Evolutionary conservation across 306 rosid genomes (phyloP).

Genomic region (Lathyrus aphaca): DNA sequence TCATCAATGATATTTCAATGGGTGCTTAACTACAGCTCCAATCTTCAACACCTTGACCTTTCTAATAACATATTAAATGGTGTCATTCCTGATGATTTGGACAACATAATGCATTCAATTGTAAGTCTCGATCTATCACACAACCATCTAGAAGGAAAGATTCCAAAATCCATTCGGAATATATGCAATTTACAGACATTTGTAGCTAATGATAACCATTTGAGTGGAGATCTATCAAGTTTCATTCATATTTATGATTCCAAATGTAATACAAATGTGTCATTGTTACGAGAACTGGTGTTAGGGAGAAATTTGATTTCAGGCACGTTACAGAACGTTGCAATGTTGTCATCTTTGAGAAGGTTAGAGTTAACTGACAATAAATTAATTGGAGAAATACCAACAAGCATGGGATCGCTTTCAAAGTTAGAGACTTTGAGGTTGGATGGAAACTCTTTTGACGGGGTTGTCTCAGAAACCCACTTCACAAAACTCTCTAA

Average conservation of each 20-base stretch:
- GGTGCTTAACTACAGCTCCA: slow-evolving; percentile 19
- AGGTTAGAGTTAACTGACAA: too few species aligned
- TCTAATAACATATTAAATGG: not conserved
- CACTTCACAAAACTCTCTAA: slow-evolving; percentile 18
- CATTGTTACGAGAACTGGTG: not conserved
- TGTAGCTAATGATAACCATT: accelerated
- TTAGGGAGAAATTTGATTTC: not conserved
- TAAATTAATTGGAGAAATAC: not conserved
- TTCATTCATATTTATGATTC: not conserved
- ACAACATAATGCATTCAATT: slow-evolving; percentile 23
- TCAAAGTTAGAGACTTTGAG: accelerated
- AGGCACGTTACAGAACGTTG: not conserved
- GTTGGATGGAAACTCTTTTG: not conserved
- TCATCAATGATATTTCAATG: not conserved
- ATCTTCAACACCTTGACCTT: not conserved
- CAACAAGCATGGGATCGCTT: not conserved
- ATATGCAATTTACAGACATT: slow-evolving; percentile 11
- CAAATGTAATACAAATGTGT: not conserved
- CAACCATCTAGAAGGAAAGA: not conserved
- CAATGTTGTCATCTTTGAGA: too few species aligned
- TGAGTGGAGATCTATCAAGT: slow-evolving; percentile 9
- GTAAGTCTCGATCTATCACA: accelerated
- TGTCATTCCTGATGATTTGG: slow-evolving; percentile 17
- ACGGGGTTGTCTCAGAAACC: not conserved
- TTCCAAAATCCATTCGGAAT: slow-evolving; percentile 23